Evolutionary conservation across 2,329 filamentous ascomycete species (phyloP), one percentile per base, ranked within the genome.

Genomic region (Aspergillus floridensis): DNA sequence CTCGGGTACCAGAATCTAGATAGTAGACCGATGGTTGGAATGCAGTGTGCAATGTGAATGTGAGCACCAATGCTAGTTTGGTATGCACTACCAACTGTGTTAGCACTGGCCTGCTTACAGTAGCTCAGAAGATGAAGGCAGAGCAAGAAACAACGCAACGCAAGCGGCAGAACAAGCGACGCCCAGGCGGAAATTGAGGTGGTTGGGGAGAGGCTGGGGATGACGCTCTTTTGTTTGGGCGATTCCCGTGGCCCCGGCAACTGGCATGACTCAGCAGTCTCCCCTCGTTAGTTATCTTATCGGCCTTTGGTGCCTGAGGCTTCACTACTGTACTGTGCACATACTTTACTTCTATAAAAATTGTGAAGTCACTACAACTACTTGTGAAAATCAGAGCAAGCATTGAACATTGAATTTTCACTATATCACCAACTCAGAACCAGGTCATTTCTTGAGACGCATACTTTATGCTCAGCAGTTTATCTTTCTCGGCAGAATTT

Each of bases 191-290:
- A 67, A 75, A 76, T 63, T 71, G 67, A 59, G 73, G 73, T 73
- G 73, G 73, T 74, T 75, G 73, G 70, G 68, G 65, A 60, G 69
- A 74, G 73, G 74, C 71, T 75, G 73, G 73, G 73, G 59, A 63
- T 63, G 60, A 61, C 68, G 68, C 66, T 69, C 38, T 41, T 60
- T 67, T 72, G 70, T 69, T 64, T 63, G 57, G 55, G 56, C 32
- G 44, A 58, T 62, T 60, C 53, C 53, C 61, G 65, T 70, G 66
- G 61, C 64, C 62, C 59, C 57, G 70, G 68, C 62, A 70, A 72
- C 70, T 48, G 14, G 11, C 65, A 57, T 72, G 63, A 72, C 54
- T 72, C 68, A 72, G 56, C 64, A 19, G 49, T 44, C 12, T 35
- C 5, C 32, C 11, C 32, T 16, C 11, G 24, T 56, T 47, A 22